Percentiles rank a stretch among this genome's conserved stretches.
These are phyloP conservation scores for Asterionellopsis glacialis DNA, from an alignment of 108 stramenopile species.

Conservation along the genomic window DNA sequence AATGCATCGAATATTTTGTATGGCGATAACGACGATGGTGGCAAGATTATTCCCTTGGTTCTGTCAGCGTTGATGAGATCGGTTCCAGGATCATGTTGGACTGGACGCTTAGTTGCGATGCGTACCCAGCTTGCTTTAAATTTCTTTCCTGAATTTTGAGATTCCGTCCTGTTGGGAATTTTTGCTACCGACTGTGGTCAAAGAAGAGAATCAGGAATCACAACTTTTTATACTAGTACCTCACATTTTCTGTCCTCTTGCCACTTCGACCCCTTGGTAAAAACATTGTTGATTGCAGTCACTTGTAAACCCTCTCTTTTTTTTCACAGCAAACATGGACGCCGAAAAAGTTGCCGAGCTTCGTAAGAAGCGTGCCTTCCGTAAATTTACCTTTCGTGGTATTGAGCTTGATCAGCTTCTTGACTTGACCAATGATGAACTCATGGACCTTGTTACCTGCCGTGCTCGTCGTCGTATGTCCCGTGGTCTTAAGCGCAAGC, in stretches of 20 bases:
- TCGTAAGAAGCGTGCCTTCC: slow-evolving; percentile 99
- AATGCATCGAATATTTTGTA: too few species aligned
- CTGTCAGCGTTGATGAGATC: too few species aligned
- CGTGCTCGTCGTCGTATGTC: slow-evolving; percentile 98
- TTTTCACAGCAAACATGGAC: slow-evolving; percentile 68
- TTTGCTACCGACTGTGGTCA: too few species aligned
- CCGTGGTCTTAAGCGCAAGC: slow-evolving; percentile 98
- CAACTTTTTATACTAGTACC: not conserved
- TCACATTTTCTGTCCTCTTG: not conserved
- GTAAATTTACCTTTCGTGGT: slow-evolving; percentile 99
- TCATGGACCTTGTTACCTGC: slow-evolving; percentile 93
- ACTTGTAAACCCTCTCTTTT: slow-evolving; percentile 3
- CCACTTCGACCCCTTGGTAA: not conserved
- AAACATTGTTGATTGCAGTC: not conserved
- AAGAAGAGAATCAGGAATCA: slow-evolving; percentile 3
- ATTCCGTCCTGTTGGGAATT: too few species aligned
- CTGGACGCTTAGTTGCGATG: too few species aligned
- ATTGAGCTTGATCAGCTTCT: slow-evolving; percentile 97
- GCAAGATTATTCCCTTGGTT: too few species aligned
- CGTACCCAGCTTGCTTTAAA: too few species aligned
- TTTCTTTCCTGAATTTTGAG: too few species aligned
- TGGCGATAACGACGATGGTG: too few species aligned
- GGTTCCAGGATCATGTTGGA: too few species aligned
- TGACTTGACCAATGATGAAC: slow-evolving; percentile 97
- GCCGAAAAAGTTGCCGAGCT: slow-evolving; percentile 96